A percentile compares a stretch with the other conserved stretches of the same genome.
These are phyloP conservation scores for Mortierella sp. DNA, from an alignment of 371 early-diverging fungal species.

Conservation along the genomic window DNA sequence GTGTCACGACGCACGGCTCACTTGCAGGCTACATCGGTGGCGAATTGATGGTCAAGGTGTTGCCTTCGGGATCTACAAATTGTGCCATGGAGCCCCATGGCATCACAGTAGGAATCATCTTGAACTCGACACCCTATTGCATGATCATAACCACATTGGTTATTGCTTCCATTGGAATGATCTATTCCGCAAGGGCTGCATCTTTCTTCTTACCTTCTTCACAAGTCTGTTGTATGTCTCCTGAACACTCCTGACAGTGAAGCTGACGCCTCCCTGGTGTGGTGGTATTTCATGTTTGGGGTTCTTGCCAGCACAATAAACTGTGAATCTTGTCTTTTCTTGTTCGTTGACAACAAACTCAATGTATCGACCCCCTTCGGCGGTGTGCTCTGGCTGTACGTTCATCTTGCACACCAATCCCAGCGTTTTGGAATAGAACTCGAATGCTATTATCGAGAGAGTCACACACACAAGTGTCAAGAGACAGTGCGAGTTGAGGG, in stretches of 20 bases:
- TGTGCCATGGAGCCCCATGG: slow-evolving; percentile 44
- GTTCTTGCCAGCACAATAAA: slow-evolving; percentile 18
- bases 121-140: slow-evolving; percentile 31
- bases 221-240: slow-evolving; percentile 31
- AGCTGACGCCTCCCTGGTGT: slow-evolving; percentile 8
- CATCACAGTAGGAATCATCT: slow-evolving; percentile 26
- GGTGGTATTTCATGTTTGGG: neutral
- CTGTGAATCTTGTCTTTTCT: slow-evolving; percentile 33
- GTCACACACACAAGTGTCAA: too few relatives aligned
- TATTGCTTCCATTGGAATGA: neutral
- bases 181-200: neutral
- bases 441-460: slow-evolving; percentile 10
- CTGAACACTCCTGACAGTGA: slow-evolving; percentile 23
- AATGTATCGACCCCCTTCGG: slow-evolving; percentile 23
- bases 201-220: slow-evolving; percentile 29
- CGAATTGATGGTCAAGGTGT: slow-evolving; percentile 19
- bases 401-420: slow-evolving; percentile 24
- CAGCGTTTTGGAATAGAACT: slow-evolving; percentile 38
- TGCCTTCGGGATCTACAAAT: slow-evolving; percentile 42
- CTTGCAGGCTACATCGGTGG: neutral
- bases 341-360: slow-evolving; percentile 21
- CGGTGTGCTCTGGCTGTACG: slow-evolving; percentile 7
- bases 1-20: too few relatives aligned
- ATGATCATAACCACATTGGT: neutral
- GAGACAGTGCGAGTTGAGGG: too few relatives aligned